These are phyloP conservation scores for Trichoderma lentiforme DNA, from an alignment of 2,329 filamentous ascomycete genomes.

Conservation along the genomic window DNA sequence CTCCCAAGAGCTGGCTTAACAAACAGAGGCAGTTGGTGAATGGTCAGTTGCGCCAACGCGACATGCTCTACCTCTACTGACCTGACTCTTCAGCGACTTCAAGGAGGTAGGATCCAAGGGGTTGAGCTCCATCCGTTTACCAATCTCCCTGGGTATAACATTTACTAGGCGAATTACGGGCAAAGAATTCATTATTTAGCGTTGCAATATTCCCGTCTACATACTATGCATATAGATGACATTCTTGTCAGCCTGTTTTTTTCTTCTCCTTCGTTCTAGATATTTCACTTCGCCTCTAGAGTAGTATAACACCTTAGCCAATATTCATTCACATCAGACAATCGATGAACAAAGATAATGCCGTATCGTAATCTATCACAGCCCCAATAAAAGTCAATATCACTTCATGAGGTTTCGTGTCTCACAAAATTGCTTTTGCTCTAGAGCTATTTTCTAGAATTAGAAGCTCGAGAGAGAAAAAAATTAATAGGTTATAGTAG, in stretches of 20 bases:
- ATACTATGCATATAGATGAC: background rate
- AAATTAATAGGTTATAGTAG: slow-evolving; percentile 5
- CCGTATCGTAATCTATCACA: background rate
- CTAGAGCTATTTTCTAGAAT: slow-evolving; percentile 5
- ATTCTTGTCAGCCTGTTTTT: background rate
- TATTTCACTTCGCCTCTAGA: background rate
- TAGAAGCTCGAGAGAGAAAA: background rate
- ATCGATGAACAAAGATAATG: background rate
- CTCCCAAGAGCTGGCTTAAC: slow-evolving; percentile 77
- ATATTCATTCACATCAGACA: background rate
- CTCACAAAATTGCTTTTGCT: background rate
- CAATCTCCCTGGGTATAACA: background rate
- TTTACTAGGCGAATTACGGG: background rate
- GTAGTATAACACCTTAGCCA: background rate
- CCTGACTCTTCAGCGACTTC: slow-evolving; percentile 42
- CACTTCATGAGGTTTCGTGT: background rate
- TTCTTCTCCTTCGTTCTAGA: background rate
- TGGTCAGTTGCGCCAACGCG: slow-evolving; percentile 46
- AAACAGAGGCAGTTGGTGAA: slow-evolving; percentile 74
- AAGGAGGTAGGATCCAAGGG: slow-evolving; percentile 43
- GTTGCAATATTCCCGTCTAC: background rate
- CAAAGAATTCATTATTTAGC: slow-evolving; percentile 1
- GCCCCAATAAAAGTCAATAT: background rate
- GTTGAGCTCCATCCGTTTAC: slow-evolving; percentile 25
- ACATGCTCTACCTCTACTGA: slow-evolving; percentile 45